phyloP scores from a whole-genome alignment of 768 basidiomycete species.

The Piloderma croceum region DNA sequence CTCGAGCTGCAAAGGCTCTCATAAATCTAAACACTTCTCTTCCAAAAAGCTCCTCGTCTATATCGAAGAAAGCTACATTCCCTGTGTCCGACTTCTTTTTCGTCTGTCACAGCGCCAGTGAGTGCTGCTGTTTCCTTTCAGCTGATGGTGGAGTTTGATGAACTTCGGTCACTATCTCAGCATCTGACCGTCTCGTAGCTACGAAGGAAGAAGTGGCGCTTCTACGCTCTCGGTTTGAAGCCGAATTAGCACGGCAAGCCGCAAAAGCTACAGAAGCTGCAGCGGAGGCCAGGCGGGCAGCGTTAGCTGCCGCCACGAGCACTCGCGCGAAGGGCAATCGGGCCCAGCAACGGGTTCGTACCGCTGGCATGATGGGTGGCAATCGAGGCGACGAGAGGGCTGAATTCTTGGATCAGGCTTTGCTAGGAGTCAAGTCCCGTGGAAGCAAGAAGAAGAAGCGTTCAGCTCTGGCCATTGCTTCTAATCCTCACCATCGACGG shows the following conservation, averaged over 20 bases:
- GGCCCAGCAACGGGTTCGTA: conserved; percentile 32
- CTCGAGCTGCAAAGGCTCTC: conserved; percentile 39
- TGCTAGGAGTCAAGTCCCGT: conserved; percentile 20
- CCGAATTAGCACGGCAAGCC: conserved; percentile 67
- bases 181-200: conserved; percentile 63
- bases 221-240: conserved; percentile 65
- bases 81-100: conserved; percentile 56
- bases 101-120: conserved; percentile 60
- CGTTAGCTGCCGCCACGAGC: conserved; percentile 31
- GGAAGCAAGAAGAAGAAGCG: conserved; percentile 88
- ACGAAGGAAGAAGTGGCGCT: conserved; percentile 64
- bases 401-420: conserved; percentile 36
- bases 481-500: conserved; percentile 90
- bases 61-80: conserved; percentile 37
- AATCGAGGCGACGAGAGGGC: conserved; percentile 28
- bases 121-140: conserved; percentile 38
- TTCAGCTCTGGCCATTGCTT: conserved; percentile 83
- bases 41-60: conserved; percentile 33
- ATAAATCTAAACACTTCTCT: too few species aligned
- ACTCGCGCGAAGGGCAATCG: conserved; percentile 34
- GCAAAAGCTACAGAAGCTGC: conserved; percentile 45
- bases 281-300: conserved; percentile 48
- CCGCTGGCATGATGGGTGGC: conserved; percentile 18
- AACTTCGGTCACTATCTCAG: conserved; percentile 35
- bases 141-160: conserved; percentile 23